Base-by-base conservation (phyloP, 768 basidiomycete species). In the Leccinum variicolor region DNA sequence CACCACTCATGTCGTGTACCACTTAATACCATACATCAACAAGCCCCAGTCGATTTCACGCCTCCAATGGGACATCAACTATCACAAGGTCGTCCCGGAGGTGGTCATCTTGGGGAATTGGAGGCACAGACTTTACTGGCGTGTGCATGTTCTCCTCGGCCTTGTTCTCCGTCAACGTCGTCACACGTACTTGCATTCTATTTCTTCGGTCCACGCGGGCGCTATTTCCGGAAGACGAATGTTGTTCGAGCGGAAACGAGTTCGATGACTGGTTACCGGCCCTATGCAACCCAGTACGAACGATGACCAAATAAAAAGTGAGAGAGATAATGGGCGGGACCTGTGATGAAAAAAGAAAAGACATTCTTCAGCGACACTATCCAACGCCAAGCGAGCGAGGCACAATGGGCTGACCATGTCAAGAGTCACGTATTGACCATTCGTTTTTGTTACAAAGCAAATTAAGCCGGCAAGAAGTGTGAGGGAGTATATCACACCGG, bases 291-390 rank as follows among this genome's bases (percentile, higher is more conserved):
- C 70, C 74, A 29, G 75, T 64, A 36, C 76, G 77, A 19, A 78
- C 67, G 34, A 77, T 76, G 47, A 78, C 72, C 75, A 77, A 72
- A 63, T 75, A 75, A 64, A 76, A 78, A 6, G 73, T 71, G 65
- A 78, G 76, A 9, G 71, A 74, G 54, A 77, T 76, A 52, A 77
- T 73, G 23, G 74, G 76, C 11, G 69, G 69, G 46, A 73, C 60
- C 75, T 76, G 29, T 19, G 17, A 41, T 41, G 34, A 36, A 15
- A 36, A 41, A 21, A n/a, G 3, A 45, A 45, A 41, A 19, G n/a
- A 19, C 3, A 11, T 10, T 14, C 21, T 5, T 56, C 48, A 61
- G 55, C 28, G 25, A 3, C 26, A 50, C n/a, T 2, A 49, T 52
- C 19, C 19, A 17, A 15, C 33, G 7, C 17, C 15, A 43, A n/a